phyloP scores from a whole-genome alignment of 208 protist species.

The Acanthamoeba lenticulata region DNA sequence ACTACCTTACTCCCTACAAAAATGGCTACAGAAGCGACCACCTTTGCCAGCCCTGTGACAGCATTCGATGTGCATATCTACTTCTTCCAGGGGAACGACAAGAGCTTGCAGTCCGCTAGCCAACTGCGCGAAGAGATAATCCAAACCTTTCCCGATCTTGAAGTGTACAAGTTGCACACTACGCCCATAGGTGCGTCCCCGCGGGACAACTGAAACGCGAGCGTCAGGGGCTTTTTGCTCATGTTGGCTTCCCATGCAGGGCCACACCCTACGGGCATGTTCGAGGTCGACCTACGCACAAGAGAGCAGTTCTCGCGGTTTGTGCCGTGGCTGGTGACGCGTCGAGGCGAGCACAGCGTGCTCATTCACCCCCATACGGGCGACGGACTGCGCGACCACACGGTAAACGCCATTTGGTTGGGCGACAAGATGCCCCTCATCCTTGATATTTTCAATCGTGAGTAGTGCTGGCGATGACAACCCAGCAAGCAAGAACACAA shows the following conservation, averaged over 20 bases:
- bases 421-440: slow-evolving; percentile 49
- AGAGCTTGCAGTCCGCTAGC: not conserved
- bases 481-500: too few species aligned
- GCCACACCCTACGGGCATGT: slow-evolving; percentile 35
- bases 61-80: slow-evolving; percentile 61
- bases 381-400: slow-evolving; percentile 31
- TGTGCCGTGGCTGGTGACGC: slow-evolving; percentile 20
- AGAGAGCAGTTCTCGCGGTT: not conserved
- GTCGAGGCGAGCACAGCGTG: slow-evolving; percentile 22
- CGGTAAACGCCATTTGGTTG: slow-evolving; percentile 5
- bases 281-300: slow-evolving; percentile 10
- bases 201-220: not conserved
- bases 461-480: too few species aligned
- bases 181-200: not conserved
- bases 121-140: not conserved
- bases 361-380: slow-evolving; percentile 48
- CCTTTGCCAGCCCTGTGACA: not conserved
- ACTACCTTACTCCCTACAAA: too few species aligned
- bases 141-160: not conserved
- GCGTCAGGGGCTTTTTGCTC: not conserved
- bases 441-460: not conserved
- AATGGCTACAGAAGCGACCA: too few species aligned
- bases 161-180: slow-evolving; percentile 5
- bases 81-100: not conserved
- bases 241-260: not conserved